Conservation (phyloP, 345 rosid species). For the Raphanus raphanistrum region DNA sequence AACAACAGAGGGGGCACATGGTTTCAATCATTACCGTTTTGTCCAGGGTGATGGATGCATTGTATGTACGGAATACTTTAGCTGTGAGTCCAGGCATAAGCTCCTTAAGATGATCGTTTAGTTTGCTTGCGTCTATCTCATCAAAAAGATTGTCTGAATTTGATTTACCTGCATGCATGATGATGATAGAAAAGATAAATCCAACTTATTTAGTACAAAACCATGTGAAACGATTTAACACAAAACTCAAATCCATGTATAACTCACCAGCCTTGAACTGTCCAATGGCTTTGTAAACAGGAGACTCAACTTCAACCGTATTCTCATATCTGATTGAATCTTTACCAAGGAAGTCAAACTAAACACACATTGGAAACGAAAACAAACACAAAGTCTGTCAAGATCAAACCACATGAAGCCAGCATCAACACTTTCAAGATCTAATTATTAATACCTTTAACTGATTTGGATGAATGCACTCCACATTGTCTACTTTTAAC, state of each 20-base stretch:
- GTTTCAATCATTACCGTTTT: constrained; percentile 56
- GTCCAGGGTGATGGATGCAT: constrained; percentile 90
- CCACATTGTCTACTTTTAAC: constrained; percentile 83
- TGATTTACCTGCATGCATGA: constrained; percentile 52
- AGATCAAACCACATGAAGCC: not conserved
- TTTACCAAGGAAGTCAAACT: constrained; percentile 99
- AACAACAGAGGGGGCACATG: not conserved
- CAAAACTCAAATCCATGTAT: constrained; percentile 1
- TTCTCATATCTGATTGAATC: constrained; percentile 90
- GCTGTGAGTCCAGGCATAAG: constrained; percentile 96
- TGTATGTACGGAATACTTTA: constrained; percentile 95
- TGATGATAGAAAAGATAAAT: not conserved
- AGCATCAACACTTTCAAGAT: not conserved
- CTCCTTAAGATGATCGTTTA: constrained; percentile 87
- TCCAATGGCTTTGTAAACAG: constrained; percentile 81
- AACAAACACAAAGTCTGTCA: not conserved
- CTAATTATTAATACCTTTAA: constrained; percentile 54
- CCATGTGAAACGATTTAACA: constrained; percentile 10
- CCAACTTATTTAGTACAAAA: not conserved
- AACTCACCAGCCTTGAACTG: constrained; percentile 65
- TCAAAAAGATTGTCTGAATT: constrained; percentile 72
- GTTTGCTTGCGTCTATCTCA: constrained; percentile 73
- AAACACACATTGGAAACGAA: constrained; percentile 28
- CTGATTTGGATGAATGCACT: constrained; percentile 69
- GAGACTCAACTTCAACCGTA: constrained; percentile 81